phyloP scores from a whole-genome alignment of 352 stramenopile species.

The Plasmopara viticola region DNA sequence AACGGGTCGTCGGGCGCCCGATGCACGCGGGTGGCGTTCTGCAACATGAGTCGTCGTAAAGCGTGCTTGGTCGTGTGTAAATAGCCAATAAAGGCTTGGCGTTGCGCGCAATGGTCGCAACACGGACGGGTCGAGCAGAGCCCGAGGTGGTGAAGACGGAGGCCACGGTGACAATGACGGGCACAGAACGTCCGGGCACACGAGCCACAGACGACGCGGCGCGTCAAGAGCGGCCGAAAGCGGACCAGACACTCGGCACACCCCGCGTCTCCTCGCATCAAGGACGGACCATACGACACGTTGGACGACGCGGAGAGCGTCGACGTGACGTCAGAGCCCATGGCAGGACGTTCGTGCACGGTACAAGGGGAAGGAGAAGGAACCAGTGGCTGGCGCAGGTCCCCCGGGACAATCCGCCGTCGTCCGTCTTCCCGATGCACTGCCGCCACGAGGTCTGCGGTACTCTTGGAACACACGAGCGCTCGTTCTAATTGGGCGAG shows the following conservation, averaged over 20 bases:
- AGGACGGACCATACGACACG: slow-evolving; percentile 3
- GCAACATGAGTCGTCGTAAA: slow-evolving; percentile 27
- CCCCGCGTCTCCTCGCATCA: no score
- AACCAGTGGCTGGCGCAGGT: slow-evolving; percentile 27
- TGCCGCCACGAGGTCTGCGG: slow-evolving; percentile 9
- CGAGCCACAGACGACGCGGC: slow-evolving; percentile 52
- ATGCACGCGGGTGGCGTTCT: slow-evolving; percentile 16
- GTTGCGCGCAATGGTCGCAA: slow-evolving; percentile 43
- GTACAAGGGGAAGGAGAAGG: slow-evolving; percentile 17
- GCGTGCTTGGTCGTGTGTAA: slow-evolving; percentile 31
- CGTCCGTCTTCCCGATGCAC: slow-evolving; percentile 22
- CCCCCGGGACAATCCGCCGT: slow-evolving; percentile 47
- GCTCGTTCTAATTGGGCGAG: slow-evolving; percentile 28
- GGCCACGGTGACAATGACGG: slow-evolving; percentile 45
- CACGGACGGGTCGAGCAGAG: slow-evolving; percentile 31
- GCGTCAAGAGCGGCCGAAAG: slow-evolving; percentile 40
- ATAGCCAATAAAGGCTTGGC: slow-evolving; percentile 56
- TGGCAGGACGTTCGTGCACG: slow-evolving; percentile 3
- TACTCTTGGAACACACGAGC: slow-evolving; percentile 22
- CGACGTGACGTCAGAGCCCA: slow-evolving; percentile 8
- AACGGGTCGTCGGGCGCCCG: slow-evolving; percentile 18
- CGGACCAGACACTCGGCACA: slow-evolving; percentile 48
- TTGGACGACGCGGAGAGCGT: slow-evolving; percentile 10
- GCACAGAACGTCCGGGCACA: slow-evolving; percentile 55
- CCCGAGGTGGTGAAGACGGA: slow-evolving; percentile 42